Evolutionary conservation across 345 rosid genomes (phyloP), one percentile per base, ranked within the genome.

Genomic region (Lepidium didymum): DNA sequence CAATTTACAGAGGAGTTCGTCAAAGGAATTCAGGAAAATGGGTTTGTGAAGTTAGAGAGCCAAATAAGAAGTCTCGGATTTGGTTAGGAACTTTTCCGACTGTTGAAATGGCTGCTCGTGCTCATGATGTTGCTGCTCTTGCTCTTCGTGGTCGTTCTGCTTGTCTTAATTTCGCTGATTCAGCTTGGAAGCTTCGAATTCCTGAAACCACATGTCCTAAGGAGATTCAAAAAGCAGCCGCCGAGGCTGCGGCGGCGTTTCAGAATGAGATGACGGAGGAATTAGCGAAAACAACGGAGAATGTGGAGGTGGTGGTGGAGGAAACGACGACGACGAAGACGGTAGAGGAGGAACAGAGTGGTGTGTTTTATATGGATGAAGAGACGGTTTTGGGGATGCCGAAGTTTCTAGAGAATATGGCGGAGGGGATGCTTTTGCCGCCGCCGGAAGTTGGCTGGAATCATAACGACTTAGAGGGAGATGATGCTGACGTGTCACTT

Each of bases 1-100:
- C 98, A 3, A 83, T 93, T 58, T 90, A 77, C 77, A 79, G 92
- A 1, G 97, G 97, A 8, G 96, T 90, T 18, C 78, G 96, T 56
- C 50, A 69, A 71, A 83, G 94, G 78, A 77, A 80, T 44, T 81
- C 91, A 0, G 94, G 89, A 2, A 93, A 93, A 78, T 90, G 98
- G 97, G 98, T 90, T 1, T 88, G 89, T 31, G 97, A 93, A 64
- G 86, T 93, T 7, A 79, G 98, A 56, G 96, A 88, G 72, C 97
- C 96, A 0, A 83, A 81, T 19, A 93, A 93, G 87, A 85, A 86
- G 62, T 74, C 97, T 0, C 83, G 98, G 72, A 88, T 93, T 21
- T 93, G 98, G 98, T 78, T 93, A 0, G 97, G 98, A 10, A 90
- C 96, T 8, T 90, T 84, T 33, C 80, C 83, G 0, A 85, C 87